Conservation (phyloP, 2,329 filamentous ascomycete species). For the Esteya vermicola region DNA sequence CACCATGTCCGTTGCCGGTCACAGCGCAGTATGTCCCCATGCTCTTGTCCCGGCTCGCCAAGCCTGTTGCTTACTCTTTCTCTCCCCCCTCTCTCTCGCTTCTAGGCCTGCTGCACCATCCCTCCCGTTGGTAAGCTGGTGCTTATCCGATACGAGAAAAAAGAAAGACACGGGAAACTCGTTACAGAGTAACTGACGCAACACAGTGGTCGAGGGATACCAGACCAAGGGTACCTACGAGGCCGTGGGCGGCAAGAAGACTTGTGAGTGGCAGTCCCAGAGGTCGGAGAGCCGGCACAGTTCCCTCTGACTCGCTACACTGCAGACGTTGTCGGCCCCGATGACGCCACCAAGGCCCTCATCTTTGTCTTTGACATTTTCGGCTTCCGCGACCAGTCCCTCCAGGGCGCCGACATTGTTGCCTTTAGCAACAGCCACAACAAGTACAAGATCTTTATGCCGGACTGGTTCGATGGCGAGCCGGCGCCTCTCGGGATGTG, state of each 20-base stretch:
- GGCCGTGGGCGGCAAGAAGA: slow-evolving; percentile 28
- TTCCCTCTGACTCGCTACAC: background rate
- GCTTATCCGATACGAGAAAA: too few relatives aligned
- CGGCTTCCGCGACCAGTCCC: slow-evolving; percentile 54
- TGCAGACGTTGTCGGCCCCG: slow-evolving; percentile 31
- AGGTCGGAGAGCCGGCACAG: background rate
- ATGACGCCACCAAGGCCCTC: slow-evolving; percentile 39
- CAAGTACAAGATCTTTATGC: slow-evolving; percentile 78
- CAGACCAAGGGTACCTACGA: slow-evolving; percentile 29
- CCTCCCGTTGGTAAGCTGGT: slow-evolving; percentile 23
- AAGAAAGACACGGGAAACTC: too few relatives aligned
- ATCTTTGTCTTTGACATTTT: slow-evolving; percentile 54
- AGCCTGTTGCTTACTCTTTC: background rate
- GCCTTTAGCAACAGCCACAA: slow-evolving; percentile 38
- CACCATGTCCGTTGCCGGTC: slow-evolving; percentile 22
- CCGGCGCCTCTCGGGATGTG: slow-evolving; percentile 42
- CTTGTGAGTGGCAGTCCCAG: slow-evolving; percentile 20
- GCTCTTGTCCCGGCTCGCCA: background rate
- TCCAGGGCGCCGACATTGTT: slow-evolving; percentile 57
- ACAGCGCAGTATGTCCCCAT: slow-evolving; percentile 17
- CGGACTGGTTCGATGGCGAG: slow-evolving; percentile 76
- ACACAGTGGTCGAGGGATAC: slow-evolving; percentile 27
- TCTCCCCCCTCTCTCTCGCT: background rate
- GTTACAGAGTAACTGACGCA: too few relatives aligned
- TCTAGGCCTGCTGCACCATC: slow-evolving; percentile 25